Percentiles rank a stretch among this genome's conserved stretches.
Evolutionary conservation across 768 basidiomycete species (phyloP).

Genomic region (Tulasnella sp.): DNA sequence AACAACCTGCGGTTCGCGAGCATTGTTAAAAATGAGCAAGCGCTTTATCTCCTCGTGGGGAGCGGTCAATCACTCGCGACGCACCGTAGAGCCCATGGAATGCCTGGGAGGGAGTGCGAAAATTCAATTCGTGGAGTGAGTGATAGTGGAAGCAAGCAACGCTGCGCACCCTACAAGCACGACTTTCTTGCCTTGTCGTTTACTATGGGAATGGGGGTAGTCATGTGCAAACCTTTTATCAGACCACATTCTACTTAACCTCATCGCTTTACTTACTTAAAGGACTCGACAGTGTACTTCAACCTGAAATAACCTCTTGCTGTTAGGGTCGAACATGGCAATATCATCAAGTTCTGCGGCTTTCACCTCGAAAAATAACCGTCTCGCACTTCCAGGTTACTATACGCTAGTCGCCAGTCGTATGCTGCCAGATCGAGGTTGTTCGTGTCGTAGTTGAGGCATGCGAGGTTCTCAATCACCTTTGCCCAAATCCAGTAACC

Average conservation of each 20-base stretch:
- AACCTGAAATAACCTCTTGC: neutral
- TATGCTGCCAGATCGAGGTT: conserved; percentile 78
- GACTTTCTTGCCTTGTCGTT: conserved; percentile 61
- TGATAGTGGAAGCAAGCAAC: neutral
- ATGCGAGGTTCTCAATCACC: conserved; percentile 89
- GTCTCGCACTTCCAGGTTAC: conserved; percentile 86
- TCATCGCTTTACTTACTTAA: conserved; percentile 1
- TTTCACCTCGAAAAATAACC: conserved; percentile 75
- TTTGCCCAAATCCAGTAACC: conserved; percentile 97
- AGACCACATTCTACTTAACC: neutral
- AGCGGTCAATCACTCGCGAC: too few species aligned
- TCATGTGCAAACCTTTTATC: neutral
- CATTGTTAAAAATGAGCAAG: too few species aligned
- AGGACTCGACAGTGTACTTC: conserved; percentile 15
- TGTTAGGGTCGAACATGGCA: neutral
- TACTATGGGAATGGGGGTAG: conserved; percentile 31
- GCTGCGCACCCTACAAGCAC: conserved; percentile 47
- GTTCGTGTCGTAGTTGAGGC: conserved; percentile 85
- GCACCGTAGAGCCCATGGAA: conserved; percentile 75
- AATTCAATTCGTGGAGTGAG: neutral
- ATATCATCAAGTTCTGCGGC: neutral
- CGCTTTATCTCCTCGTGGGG: too few species aligned
- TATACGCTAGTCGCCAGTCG: conserved; percentile 82
- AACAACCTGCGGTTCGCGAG: conserved; percentile 15
- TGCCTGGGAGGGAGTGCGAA: conserved; percentile 37